Base-by-base conservation (phyloP, 2,329 filamentous ascomycete species). In the Colletotrichum sp. region DNA sequence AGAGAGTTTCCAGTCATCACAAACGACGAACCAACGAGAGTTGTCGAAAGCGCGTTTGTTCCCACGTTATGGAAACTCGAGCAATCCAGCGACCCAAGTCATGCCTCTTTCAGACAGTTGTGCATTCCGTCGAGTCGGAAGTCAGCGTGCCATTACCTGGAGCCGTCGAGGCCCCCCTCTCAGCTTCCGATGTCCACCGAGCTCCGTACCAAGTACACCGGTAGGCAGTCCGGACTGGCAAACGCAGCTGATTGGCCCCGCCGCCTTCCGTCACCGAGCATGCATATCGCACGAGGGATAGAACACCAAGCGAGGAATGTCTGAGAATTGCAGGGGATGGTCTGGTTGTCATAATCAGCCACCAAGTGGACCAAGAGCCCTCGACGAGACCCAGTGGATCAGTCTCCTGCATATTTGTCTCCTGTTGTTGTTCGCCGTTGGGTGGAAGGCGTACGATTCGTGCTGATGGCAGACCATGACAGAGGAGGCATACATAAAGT, bases 371-470 rank as follows among this genome's bases (percentile, higher is more conserved):
- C 61, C 72, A 61, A 48, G 65, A 48, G 32, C 30, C 36, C 36
- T 61, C 48, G 65, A 67, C 55, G 66, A 73, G 68, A 68, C 74
- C 67, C 68, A 74, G 39, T 32, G 63, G n/a, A 61, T 32, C 77
- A 78, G 39, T 57, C 48, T 65, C 72, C 60, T 78, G 75, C 77
- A 77, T 78, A 71, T 77, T 75, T 78, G 65, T 67, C 69, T 74
- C 44, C 64, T 74, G 72, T 71, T 78, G 75, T 77, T 78, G 71
- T 73, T 63, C 36, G 69, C 66, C 71, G 57, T 74, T 44, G 61
- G 57, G 61, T 68, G 76, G 59, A 57, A 48, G 63, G 68, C 72
- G 48, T 70, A 70, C 65, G 68, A 71, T 73, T 73, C 69, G 66
- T 77, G 64, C 48, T 44, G 68, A 65, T 30, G 69, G 64, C 44